Percentiles rank a stretch among this genome's conserved stretches.
Conservation (phyloP, 2,329 filamentous ascomycete genomes). For the Dryadomyces quercivorus region DNA sequence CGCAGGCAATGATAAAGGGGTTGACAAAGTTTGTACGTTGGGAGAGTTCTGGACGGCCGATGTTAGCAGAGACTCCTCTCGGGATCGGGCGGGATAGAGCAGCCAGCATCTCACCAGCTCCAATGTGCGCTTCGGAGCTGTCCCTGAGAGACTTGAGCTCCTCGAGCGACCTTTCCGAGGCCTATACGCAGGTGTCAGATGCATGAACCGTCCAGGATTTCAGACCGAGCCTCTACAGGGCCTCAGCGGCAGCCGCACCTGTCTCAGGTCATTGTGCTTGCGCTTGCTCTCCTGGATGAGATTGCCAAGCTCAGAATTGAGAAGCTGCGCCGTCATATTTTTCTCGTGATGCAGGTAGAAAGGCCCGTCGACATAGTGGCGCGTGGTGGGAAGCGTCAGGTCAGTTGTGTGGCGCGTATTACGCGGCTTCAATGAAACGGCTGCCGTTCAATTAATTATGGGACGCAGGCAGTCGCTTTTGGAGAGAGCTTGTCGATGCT, state of each 20-base stretch:
- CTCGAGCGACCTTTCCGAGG: conserved; percentile 84
- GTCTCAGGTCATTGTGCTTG: conserved; percentile 81
- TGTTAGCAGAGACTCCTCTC: neutral
- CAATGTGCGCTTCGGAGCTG: conserved; percentile 64
- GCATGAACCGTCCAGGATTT: neutral
- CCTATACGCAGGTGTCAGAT: conserved; percentile 32
- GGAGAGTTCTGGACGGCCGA: conserved; percentile 55
- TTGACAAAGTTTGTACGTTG: conserved; percentile 76
- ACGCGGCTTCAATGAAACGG: neutral
- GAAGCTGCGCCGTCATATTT: conserved; percentile 82
- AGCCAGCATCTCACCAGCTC: conserved; percentile 48
- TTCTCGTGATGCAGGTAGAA: conserved; percentile 1
- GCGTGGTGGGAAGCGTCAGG: neutral
- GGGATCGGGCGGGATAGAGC: neutral
- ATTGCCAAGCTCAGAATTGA: conserved; percentile 77
- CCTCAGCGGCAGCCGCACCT: conserved; percentile 36
- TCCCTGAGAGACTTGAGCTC: conserved; percentile 69
- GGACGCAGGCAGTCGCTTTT: neutral
- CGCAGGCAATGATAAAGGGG: conserved; percentile 87
- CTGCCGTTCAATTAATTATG: neutral
- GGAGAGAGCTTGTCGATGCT: neutral
- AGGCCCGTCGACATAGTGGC: conserved; percentile 10
- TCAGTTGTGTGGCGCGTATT: neutral
- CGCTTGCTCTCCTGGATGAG: conserved; percentile 92
- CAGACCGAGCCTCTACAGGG: neutral